Percentiles rank a stretch among this genome's conserved stretches.
These are phyloP conservation scores for Tilletia indica DNA, from an alignment of 1,284 basidiomycete species.

Conservation along the genomic window DNA sequence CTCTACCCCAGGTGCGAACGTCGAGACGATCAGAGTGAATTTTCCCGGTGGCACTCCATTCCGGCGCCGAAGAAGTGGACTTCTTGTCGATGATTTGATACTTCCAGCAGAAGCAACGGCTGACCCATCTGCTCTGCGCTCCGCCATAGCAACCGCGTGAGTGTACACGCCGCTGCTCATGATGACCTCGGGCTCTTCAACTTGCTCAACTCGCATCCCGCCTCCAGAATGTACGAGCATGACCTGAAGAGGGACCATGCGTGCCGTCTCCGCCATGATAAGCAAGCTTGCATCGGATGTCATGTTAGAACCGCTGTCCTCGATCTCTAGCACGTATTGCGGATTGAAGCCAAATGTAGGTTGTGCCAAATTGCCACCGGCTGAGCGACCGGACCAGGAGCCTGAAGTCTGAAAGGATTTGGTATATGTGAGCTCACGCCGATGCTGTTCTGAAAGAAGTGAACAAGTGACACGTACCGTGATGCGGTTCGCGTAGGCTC, in stretches of 20 bases:
- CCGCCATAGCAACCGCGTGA: constrained; percentile 70
- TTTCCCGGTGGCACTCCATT: constrained; percentile 59
- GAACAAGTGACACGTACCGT: constrained; percentile 20
- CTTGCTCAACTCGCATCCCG: constrained; percentile 64
- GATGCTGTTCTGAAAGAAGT: neutral
- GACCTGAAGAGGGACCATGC: constrained; percentile 71
- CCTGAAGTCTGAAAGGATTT: neutral
- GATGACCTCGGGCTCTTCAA: constrained; percentile 67
- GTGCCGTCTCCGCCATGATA: constrained; percentile 60
- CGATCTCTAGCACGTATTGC: constrained; percentile 72
- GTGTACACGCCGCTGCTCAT: constrained; percentile 76
- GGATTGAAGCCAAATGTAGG: constrained; percentile 86
- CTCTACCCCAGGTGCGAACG: constrained; percentile 71
- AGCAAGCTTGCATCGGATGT: constrained; percentile 52
- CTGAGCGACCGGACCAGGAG: constrained; percentile 67
- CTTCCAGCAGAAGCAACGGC: constrained; percentile 35
- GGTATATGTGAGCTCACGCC: neutral
- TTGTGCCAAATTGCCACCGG: constrained; percentile 77
- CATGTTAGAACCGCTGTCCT: constrained; percentile 62
- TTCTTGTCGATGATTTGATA: neutral
- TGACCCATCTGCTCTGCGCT: constrained; percentile 46
- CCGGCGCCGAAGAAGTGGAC: neutral
- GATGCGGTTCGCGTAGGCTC: constrained; percentile 27
- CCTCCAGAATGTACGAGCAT: constrained; percentile 70
- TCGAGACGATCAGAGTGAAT: constrained; percentile 78